A percentile compares a stretch with the other conserved stretches of the same genome.
These are phyloP conservation scores for Auricularia auricula-judae DNA, from an alignment of 768 basidiomycete species.

Conservation along the genomic window DNA sequence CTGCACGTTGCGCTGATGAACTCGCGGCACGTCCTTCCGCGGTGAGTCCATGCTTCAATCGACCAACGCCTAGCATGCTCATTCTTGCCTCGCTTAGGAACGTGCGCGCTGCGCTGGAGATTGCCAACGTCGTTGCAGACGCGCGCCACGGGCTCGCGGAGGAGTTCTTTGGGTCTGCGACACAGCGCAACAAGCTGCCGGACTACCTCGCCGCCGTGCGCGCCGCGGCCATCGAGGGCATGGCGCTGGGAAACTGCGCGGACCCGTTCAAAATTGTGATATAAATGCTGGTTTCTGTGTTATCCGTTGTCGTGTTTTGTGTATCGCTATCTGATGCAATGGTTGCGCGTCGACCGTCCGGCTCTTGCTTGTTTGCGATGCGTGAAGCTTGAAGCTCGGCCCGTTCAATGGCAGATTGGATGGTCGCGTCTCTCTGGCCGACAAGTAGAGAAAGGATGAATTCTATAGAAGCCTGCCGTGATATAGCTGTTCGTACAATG, in stretches of 20 bases:
- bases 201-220: conserved; percentile 1
- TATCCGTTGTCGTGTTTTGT: background rate
- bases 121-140: conserved; percentile 81
- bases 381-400: no score
- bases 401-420: no score
- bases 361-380: no score
- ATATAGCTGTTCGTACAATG: no score
- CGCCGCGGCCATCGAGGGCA: background rate
- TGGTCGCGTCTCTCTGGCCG: no score
- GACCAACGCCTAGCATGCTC: background rate
- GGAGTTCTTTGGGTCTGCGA: conserved; percentile 45
- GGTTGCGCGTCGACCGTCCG: no score
- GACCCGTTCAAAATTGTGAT: background rate
- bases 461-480: no score
- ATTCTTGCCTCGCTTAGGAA: conserved; percentile 36
- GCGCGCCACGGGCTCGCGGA: conserved; percentile 77
- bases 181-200: background rate
- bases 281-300: background rate
- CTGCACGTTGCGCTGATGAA: conserved; percentile 62
- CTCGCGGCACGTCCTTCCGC: conserved; percentile 42
- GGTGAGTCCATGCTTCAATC: background rate
- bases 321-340: background rate
- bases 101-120: conserved; percentile 58
- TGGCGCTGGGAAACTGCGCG: background rate
- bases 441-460: no score